Percentiles rank a stretch among this genome's conserved stretches.
Conservation (phyloP, 345 rosid genomes). For the Brassica cretica region DNA sequence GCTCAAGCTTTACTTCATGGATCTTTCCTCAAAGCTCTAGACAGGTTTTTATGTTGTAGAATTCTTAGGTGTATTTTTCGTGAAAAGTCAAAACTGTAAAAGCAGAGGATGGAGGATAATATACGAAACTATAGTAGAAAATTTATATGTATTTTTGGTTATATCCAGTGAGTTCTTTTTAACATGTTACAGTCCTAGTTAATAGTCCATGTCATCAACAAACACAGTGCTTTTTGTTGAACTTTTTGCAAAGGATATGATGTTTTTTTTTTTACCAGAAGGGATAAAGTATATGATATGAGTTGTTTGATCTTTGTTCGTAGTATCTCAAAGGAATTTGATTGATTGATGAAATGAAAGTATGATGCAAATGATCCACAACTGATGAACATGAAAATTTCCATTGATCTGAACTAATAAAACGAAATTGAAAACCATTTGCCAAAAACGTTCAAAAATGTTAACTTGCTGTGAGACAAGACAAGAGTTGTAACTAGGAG, state of each 20-base stretch:
- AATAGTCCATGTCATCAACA: not conserved
- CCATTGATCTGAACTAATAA: no score
- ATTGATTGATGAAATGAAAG: not conserved
- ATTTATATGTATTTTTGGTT: not conserved
- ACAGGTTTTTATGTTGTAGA: constrained; percentile 1
- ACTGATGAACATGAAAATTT: not conserved
- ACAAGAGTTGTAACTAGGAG: not conserved
- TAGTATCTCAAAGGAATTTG: not conserved
- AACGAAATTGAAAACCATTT: no score
- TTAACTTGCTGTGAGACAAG: not conserved
- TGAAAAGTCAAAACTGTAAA: constrained; percentile 16
- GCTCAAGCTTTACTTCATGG: constrained; percentile 62
- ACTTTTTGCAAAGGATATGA: not conserved
- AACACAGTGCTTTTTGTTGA: not conserved
- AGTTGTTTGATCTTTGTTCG: not conserved
- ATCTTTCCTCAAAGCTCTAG: constrained; percentile 44
- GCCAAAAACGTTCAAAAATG: no score
- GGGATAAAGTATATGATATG: not conserved
- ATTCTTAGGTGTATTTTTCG: constrained; percentile 49
- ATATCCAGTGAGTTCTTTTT: not conserved
- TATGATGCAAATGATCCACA: not conserved
- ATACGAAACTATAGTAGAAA: constrained; percentile 19
- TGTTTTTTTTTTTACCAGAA: not conserved
- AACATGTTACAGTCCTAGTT: not conserved
- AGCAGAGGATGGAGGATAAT: not conserved